Conservation (phyloP, 1,284 basidiomycete genomes). For the Cryptococcus sp. region DNA sequence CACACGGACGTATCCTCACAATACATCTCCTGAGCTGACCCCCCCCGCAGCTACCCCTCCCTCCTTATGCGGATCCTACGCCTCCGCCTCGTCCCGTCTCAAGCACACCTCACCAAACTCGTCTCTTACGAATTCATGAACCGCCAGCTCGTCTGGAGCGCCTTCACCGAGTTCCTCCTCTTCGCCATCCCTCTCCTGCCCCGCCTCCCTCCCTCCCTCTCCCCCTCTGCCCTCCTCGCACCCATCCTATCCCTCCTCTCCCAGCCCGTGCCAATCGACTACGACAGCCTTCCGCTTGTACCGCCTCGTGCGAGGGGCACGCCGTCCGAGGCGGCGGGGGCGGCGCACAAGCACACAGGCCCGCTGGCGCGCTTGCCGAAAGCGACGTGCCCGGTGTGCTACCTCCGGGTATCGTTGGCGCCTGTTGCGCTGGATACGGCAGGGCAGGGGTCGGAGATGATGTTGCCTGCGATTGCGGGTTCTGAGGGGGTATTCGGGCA, state of each 20-base stretch:
- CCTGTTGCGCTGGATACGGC: conserved; percentile 29
- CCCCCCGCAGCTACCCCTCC: conserved; percentile 68
- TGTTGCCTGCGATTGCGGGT: conserved; percentile 22
- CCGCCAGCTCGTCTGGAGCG: conserved; percentile 98
- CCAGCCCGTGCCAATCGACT: conserved; percentile 29
- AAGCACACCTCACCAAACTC: conserved; percentile 68
- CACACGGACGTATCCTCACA: neutral
- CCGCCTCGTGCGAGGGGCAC: neutral
- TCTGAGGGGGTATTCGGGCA: conserved; percentile 5
- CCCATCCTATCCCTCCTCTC: conserved; percentile 26
- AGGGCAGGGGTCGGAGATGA: conserved; percentile 21
- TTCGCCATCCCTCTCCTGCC: conserved; percentile 85
- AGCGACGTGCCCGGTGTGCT: conserved; percentile 52
- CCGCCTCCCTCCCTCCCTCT: conserved; percentile 55
- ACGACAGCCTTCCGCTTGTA: conserved; percentile 23
- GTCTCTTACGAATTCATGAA: conserved; percentile 99
- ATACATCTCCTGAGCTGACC: neutral
- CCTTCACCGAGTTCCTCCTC: conserved; percentile 94
- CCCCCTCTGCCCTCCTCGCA: conserved; percentile 54
- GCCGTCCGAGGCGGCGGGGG: too few relatives aligned
- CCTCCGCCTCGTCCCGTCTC: conserved; percentile 73
- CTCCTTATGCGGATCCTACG: conserved; percentile 76
- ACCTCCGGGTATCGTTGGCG: conserved; percentile 27
- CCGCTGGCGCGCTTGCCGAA: conserved; percentile 41
- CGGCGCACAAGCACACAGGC: conserved; percentile 33